Percentiles rank a stretch among this genome's conserved stretches.
These are phyloP conservation scores for Galeopsis tetrahit DNA, from an alignment of 257 asterid genomes.

Conservation along the genomic window DNA sequence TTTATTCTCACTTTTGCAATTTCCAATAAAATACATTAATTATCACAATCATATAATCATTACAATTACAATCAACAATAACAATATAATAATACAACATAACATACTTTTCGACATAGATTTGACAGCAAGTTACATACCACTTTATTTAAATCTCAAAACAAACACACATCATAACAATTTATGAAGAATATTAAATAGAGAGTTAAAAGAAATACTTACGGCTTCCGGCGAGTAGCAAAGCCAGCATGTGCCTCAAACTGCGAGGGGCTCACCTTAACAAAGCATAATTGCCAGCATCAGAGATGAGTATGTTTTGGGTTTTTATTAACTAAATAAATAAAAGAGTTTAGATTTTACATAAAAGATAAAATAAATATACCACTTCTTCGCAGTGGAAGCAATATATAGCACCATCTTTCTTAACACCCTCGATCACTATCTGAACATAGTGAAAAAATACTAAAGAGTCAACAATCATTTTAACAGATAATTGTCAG, in stretches of 20 bases:
- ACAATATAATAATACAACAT: no score
- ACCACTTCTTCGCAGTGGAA: constrained; percentile 73
- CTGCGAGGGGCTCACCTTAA: constrained; percentile 89
- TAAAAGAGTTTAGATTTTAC: not conserved
- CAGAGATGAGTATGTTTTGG: constrained; percentile 8
- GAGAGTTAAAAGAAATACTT: constrained; percentile 43
- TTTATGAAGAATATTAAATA: constrained; percentile 3
- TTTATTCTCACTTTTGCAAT: no score
- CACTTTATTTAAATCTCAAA: no score
- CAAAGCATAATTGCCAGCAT: constrained; percentile 34
- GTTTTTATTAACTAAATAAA: not conserved
- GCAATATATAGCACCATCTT: constrained; percentile 73
- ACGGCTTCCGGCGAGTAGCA: constrained; percentile 94
- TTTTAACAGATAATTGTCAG: constrained; percentile 24
- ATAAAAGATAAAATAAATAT: constrained; percentile 34
- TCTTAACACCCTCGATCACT: constrained; percentile 63
- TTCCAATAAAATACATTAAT: no score
- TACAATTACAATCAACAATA: no score
- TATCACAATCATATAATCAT: no score
- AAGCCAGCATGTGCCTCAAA: constrained; percentile 98
- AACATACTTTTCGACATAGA: no score
- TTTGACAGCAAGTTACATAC: no score
- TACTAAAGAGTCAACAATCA: constrained; percentile 18
- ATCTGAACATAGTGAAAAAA: constrained; percentile 54
- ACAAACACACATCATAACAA: no score